phyloP scores from a whole-genome alignment of 225 moss, liverwort and hornwort genomes.

The Antitrichia curtipendula region DNA sequence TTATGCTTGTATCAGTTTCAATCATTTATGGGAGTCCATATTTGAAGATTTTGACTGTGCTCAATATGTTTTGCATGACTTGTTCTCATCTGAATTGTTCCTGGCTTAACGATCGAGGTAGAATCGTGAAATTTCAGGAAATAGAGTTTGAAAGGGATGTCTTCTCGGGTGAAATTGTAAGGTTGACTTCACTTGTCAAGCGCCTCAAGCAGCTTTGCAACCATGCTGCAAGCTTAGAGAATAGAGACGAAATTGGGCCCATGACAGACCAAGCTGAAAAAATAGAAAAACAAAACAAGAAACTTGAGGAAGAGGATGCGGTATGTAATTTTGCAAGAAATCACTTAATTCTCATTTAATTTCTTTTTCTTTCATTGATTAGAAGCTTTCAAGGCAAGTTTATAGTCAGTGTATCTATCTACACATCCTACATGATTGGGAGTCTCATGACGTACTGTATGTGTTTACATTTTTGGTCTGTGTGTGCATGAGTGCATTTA shows the following conservation, averaged over 20 bases:
- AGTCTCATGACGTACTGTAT: neutral
- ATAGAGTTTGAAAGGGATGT: constrained; percentile 94
- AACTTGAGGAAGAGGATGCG: constrained; percentile 24
- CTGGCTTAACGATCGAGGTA: neutral
- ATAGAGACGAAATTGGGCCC: constrained; percentile 24
- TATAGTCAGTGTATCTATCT: neutral
- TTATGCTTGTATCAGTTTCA: neutral
- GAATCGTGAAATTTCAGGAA: constrained; percentile 33
- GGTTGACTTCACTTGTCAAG: constrained; percentile 46
- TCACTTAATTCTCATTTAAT: neutral
- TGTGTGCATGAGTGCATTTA: neutral
- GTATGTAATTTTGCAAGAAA: neutral
- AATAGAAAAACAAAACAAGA: constrained; percentile 15
- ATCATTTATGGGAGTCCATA: neutral
- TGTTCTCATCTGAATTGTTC: neutral
- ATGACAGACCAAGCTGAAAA: constrained; percentile 6
- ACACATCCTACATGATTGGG: neutral
- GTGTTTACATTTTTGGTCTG: neutral
- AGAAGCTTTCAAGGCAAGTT: neutral
- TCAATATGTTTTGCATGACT: neutral
- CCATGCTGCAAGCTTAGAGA: constrained; percentile 31
- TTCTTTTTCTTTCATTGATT: neutral
- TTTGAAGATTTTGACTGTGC: neutral
- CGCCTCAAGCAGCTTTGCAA: constrained; percentile 31
- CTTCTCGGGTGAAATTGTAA: constrained; percentile 66